Conservation (phyloP, 352 stramenopile genomes). For the Phytophthora constricta region DNA sequence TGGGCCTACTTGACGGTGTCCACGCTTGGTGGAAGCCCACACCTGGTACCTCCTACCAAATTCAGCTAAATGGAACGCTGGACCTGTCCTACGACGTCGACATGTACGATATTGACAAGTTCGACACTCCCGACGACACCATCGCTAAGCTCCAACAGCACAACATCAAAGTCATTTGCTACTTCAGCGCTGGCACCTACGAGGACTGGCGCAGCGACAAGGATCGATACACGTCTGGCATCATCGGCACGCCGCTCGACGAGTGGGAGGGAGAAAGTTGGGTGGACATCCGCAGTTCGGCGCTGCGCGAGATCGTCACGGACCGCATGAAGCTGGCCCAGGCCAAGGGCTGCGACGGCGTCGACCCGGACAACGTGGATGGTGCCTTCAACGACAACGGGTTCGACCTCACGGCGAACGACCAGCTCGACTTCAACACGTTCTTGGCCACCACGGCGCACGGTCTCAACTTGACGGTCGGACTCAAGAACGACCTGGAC, state of each 20-base stretch:
- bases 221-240: conserved; percentile 38
- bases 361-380: conserved; percentile 69
- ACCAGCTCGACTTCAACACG: conserved; percentile 57
- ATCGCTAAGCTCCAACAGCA: conserved; percentile 35
- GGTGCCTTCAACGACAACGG: conserved; percentile 47
- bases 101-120: conserved; percentile 53
- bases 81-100: conserved; percentile 41
- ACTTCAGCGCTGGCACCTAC: conserved; percentile 64
- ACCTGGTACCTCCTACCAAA: conserved; percentile 49
- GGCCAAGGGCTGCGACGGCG: conserved; percentile 57
- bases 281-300: conserved; percentile 44
- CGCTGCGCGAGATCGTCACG: conserved; percentile 47
- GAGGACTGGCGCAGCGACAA: conserved; percentile 60
- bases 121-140: conserved; percentile 38
- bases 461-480: conserved; percentile 46
- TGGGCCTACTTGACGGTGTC: not conserved
- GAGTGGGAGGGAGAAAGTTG: conserved; percentile 51
- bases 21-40: conserved; percentile 44
- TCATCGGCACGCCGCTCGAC: conserved; percentile 37
- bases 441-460: conserved; percentile 54
- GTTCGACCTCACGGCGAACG: conserved; percentile 38
- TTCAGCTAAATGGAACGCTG: conserved; percentile 41
- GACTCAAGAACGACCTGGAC: conserved; percentile 63
- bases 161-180: conserved; percentile 56
- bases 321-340: conserved; percentile 51